Base-by-base conservation (phyloP, 2,329 filamentous ascomycete species). In the Simplicillium aogashimaense region DNA sequence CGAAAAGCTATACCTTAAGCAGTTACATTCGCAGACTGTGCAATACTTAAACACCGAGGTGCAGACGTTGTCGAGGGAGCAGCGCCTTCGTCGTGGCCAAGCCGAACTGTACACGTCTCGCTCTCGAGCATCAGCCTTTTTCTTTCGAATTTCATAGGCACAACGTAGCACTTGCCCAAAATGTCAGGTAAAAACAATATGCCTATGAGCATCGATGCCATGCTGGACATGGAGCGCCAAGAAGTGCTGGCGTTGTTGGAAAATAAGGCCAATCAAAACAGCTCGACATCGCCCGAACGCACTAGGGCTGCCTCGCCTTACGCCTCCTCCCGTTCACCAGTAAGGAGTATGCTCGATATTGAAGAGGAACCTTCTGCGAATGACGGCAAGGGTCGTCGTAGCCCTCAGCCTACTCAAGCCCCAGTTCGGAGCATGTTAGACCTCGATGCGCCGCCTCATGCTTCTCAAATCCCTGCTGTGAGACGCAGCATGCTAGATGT, bases 191-290 rank as follows among this genome's bases (percentile, higher is more conserved):
- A 51, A 39, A 53, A 49, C 9, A 47, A 55, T 37, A 60, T 63
- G 38, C 65, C 67, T 15, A 86, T 86, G 81, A 87, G 83, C 53
- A 76, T 89, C 53, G 84, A 87, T 63, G 76, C 81, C 37, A 76
- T 81, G 48, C 69, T 88, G 47, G 84, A 88, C 55, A 81, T 87
- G 66, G 85, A 90, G 67, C 75, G 83, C 45, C 70, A 72, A 46
- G 83, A 86, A 61, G 79, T 88, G 31, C 67, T 87, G 48, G 78
- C 78, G 36, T 65, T 86, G 45, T 67, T 87, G 33, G 79, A 83
- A 57, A 72, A 70, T 35, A 65, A 63, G 38, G 44, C 40, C 32
- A 13, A 15, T 13, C 18, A 20, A 13, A 37, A 16, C 52, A 51
- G 39, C 42, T 48, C 3, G 54, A 58, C 10, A 55, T 53, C 63